Evolutionary conservation across 1,139 yeast genomes (phyloP).

Genomic region (Yamadazyma sp.): DNA sequence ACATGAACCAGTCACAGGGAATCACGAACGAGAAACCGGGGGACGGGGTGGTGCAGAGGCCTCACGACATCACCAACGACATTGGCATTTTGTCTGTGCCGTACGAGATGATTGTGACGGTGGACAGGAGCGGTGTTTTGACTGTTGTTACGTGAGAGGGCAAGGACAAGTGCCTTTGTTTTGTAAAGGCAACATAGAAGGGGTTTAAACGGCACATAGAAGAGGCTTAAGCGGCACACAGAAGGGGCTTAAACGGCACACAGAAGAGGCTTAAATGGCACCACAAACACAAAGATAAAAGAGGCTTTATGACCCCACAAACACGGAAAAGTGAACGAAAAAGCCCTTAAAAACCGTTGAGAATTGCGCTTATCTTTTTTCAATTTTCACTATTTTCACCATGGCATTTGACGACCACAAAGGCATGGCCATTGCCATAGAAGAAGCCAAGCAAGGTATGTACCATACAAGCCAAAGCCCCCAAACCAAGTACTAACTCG

Average conservation of each 20-base stretch:
- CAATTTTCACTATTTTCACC: neutral
- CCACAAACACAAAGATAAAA: too few species aligned
- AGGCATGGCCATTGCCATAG: constrained; percentile 70
- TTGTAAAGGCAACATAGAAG: too few species aligned
- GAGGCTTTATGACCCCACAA: too few species aligned
- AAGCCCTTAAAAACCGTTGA: neutral
- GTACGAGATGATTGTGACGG: constrained; percentile 60
- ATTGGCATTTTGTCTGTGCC: constrained; percentile 50
- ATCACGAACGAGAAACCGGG: constrained; percentile 9
- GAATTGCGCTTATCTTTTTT: constrained; percentile 1
- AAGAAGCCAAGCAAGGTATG: constrained; percentile 66
- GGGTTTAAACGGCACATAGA: too few species aligned
- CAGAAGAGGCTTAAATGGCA: too few species aligned
- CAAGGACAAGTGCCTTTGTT: too few species aligned
- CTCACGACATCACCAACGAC: constrained; percentile 47
- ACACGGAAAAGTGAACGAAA: too few species aligned
- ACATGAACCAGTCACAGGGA: constrained; percentile 9
- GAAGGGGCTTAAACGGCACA: too few species aligned
- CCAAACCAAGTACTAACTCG: too few species aligned
- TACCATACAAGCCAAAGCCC: constrained; percentile 11
- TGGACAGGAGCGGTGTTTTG: constrained; percentile 61
- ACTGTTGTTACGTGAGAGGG: constrained; percentile 43
- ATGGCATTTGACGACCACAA: constrained; percentile 61
- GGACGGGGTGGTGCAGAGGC: too few species aligned
- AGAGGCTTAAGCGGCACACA: too few species aligned